Evolutionary conservation across 306 rosid species (phyloP).

Genomic region (Sphenostylis stenocarpa): DNA sequence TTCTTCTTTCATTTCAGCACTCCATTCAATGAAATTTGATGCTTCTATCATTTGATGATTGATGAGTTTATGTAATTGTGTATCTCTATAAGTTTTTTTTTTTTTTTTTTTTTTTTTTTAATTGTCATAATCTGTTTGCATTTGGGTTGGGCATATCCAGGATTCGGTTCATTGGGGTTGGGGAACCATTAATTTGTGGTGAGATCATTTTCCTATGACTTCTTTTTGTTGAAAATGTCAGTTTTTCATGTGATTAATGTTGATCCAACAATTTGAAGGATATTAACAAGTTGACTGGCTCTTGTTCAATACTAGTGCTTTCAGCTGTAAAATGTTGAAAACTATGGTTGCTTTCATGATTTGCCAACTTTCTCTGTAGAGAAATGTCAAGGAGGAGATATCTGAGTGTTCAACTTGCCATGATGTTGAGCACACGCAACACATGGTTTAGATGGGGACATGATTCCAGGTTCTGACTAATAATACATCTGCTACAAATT

Average conservation of each 20-base stretch:
- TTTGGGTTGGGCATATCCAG: neutral
- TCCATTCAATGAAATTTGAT: too few relatives aligned
- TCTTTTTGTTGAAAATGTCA: neutral
- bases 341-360: neutral
- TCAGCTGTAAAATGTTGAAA: neutral
- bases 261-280: neutral
- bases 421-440: neutral
- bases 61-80: neutral
- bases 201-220: neutral
- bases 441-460: constrained; percentile 17
- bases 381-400: neutral
- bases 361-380: neutral
- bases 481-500: neutral
- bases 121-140: neutral
- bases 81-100: neutral
- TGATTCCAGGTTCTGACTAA: constrained; percentile 21
- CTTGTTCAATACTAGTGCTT: neutral
- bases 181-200: neutral
- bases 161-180: neutral
- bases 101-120: too few relatives aligned
- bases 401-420: neutral
- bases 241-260: neutral
- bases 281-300: neutral
- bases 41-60: too few relatives aligned
- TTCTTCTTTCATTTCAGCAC: too few relatives aligned